Base-by-base conservation (phyloP, 2,329 filamentous ascomycete genomes). In the Byssoonygena ceratinophila region DNA sequence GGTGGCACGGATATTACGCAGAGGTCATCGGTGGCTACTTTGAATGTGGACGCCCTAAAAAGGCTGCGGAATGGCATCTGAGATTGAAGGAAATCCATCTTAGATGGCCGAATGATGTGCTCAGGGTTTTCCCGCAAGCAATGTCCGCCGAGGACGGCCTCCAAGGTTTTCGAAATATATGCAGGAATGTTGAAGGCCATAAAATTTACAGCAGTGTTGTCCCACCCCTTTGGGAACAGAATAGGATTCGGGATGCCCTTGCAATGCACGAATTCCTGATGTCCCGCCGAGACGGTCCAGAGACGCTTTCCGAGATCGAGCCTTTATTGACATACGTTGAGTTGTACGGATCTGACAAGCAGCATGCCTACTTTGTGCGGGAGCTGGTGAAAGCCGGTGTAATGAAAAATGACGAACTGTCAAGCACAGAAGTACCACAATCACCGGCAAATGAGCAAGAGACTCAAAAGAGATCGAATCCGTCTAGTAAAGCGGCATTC, bases 251-350 rank as follows among this genome's bases (percentile, higher is more conserved):
- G 18, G 60, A 69, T 51, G 73, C 74, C 27, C 59, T 73, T 7
- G 61, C 63, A 16, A 75, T 76, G 72, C 76, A 78, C 57, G 59
- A 64, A 25, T 70, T 72, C 47, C 59, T 78, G 8, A 51, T 73
- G 18, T 55, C 62, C 22, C 61, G 64, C 39, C 59, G 64, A 25
- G 75, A 78, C 54, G 59, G 72, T 46, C 75, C 76, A 14, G 52
- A 53, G 23, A 61, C 57, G 1, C 61, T 67, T 3, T 62, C 66
- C 14, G 63, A 68, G 9, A 61, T 74, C 3, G 62, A 69, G 29
- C 68, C 68, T 1, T 60, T 77, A 43, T 57, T 76, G 39, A 60
- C 66, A 34, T 66, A 70, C 57, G 60, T 70, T 6, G 61, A 65
- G 34, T 59, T 61, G 18, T 68, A 69, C 46, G 60, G 64, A 31